Evolutionary conservation across 2,329 filamentous ascomycete genomes (phyloP), one percentile per base, ranked within the genome.

Genomic region (Trematosphaeria pertusa): DNA sequence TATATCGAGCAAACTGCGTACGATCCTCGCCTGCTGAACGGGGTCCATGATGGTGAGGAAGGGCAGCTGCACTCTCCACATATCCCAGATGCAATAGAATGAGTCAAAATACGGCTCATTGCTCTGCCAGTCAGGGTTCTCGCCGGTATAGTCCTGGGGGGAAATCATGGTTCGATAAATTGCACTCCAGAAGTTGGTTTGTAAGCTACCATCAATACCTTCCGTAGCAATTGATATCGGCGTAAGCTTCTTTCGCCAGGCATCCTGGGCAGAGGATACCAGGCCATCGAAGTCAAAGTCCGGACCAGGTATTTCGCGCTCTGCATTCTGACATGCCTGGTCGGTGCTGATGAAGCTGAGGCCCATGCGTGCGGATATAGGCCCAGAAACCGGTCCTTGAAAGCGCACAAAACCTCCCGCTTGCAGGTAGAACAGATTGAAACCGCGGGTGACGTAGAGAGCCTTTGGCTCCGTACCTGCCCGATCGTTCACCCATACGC

Each of bases 11-110:
- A 91, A 73, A 44, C 85, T 88, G 17, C 86, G 79, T 9, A 91
- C 77, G 81, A 91, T 88, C 44, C 81, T 72, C 0, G 84, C 80
- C 41, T 89, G 82, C 1, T 83, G 80, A 0, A 71, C 51, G 0
- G 88, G 87, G 56, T 91, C 87, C 1, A 87, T 50, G 17, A 91
- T 75, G 0, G 85, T 88, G 21, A 91, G 73, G 15, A 91, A 80
- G 0, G 87, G 86, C 37, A 89, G 81, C 47, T 78, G 77, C 26
- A 73, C 75, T 3, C 76, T 61, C 64, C 74, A 78, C 42, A 71
- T 71, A 37, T 78, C 75, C 75, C 75, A 78, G 8, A 77, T 72
- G 48, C 86, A 90, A 67, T 91, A 91, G 58, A 87, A 76, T 0
- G 71, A 75, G 46, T 78, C 75, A 47, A 74, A 78, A 50, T 78